Evolutionary conservation across 345 rosid genomes (phyloP), one percentile per base, ranked within the genome.

Genomic region (Zanthoxylum bungeanum): DNA sequence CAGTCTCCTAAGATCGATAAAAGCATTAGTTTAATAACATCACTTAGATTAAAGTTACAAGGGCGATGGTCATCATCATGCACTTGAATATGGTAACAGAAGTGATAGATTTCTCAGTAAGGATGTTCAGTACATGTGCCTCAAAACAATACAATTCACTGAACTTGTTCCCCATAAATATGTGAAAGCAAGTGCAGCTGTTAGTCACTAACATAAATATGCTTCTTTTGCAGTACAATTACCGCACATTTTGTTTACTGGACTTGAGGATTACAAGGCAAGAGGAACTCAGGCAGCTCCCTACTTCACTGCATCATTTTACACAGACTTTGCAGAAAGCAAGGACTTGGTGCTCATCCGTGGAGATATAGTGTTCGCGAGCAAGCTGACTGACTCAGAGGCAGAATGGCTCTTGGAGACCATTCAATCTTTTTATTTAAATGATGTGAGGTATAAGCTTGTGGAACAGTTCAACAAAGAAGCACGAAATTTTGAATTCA

Each of bases 191-290:
- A 66, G 24, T 66, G 28, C 25, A 66, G 60, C 34, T 49, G 55
- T 49, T 49, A 33, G 28, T 64, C 49, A 50, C 34, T 58, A 74
- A 7, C 36, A 64, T 24, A 30, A 52, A 34, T 51, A 21, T 49
- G 62, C 50, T 49, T 73, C 7, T 78, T 22, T 78, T 85, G 83
- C 96, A 95, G 99, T 92, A 73, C 88, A 92, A 73, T 82, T 88
- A 85, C 97, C 98, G 7, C 91, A 94, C 84, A 85, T 94, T 55
- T 67, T 90, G 75, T 89, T 92, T 80, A 94, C 98, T 2, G 92
- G 98, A 76, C 97, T 92, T 16, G 99, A 95, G 85, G 98, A 94
- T 85, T 94, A 94, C 88, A 94, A 89, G 82, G 95, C 96, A 46
- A 88, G 93, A 77, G 98, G 99, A 81, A 88, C 98, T 75, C 98